Evolutionary conservation across 2,329 filamentous ascomycete genomes (phyloP).

Genomic region (Colletotrichum ledebouriae): DNA sequence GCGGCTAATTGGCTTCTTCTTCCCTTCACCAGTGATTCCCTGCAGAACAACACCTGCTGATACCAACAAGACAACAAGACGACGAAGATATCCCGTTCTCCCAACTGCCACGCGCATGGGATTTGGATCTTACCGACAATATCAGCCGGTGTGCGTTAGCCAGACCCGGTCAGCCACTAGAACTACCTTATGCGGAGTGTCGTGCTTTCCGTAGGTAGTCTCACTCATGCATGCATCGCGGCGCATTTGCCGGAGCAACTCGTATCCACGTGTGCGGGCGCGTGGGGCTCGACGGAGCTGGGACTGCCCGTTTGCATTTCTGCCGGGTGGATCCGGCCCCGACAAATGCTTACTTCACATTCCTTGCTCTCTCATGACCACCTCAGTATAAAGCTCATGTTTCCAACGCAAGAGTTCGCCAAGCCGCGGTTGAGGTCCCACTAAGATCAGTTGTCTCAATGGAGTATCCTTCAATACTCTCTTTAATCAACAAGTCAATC

Average conservation of each 20-base stretch:
- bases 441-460: neutral
- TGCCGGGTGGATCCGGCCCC: constrained; percentile 30
- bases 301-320: constrained; percentile 24
- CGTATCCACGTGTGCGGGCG: constrained; percentile 30
- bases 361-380: neutral
- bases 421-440: neutral
- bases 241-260: constrained; percentile 21
- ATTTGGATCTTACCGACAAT: constrained; percentile 10
- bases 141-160: constrained; percentile 3
- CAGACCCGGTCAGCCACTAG: neutral
- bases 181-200: constrained; percentile 21
- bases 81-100: neutral
- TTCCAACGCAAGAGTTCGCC: neutral
- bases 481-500: neutral
- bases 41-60: constrained; percentile 10
- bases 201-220: constrained; percentile 11
- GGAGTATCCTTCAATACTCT: neutral
- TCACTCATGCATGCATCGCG: constrained; percentile 9
- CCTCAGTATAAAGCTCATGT: neutral
- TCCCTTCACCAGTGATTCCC: constrained; percentile 17
- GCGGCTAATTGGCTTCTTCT: constrained; percentile 42
- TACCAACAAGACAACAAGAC: neutral
- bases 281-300: constrained; percentile 21
- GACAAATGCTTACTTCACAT: neutral
- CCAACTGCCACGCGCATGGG: constrained; percentile 1